Conservation (phyloP, 805 yeast species). For the Torulaspora delbrueckii region DNA sequence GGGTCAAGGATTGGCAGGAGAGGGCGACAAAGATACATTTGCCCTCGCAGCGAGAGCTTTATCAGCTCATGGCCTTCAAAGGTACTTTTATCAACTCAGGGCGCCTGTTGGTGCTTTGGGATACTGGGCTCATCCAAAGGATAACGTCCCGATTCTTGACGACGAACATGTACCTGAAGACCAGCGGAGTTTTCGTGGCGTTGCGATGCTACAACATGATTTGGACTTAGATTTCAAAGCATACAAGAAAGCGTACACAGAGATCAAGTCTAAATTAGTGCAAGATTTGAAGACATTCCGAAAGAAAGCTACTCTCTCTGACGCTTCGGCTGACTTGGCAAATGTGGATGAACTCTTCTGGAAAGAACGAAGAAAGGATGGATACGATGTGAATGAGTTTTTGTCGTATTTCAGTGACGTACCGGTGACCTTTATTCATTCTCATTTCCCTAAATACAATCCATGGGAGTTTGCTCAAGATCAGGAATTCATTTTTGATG, state of each 20-base stretch:
- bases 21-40: slow-evolving; percentile 77
- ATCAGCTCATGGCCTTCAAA: slow-evolving; percentile 25
- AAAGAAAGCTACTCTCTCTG: slow-evolving; percentile 6
- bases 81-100: slow-evolving; percentile 44
- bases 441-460: slow-evolving; percentile 39
- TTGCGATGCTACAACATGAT: slow-evolving; percentile 73
- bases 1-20: slow-evolving; percentile 73
- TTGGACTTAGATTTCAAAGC: slow-evolving; percentile 54
- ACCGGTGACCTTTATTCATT: slow-evolving; percentile 38
- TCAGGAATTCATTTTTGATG: slow-evolving; percentile 21
- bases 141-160: slow-evolving; percentile 8
- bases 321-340: neutral
- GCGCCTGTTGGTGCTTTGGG: slow-evolving; percentile 39
- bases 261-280: slow-evolving; percentile 5
- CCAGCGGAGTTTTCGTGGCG: slow-evolving; percentile 45
- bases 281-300: slow-evolving; percentile 3
- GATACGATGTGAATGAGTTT: slow-evolving; percentile 6
- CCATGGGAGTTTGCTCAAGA: slow-evolving; percentile 28
- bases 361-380: slow-evolving; percentile 4
- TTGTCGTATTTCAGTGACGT: slow-evolving; percentile 9
- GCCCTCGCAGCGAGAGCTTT: slow-evolving; percentile 56
- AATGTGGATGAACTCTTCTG: slow-evolving; percentile 10
- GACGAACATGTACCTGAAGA: slow-evolving; percentile 27
- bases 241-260: slow-evolving; percentile 14
- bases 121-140: slow-evolving; percentile 23